Evolutionary conservation across 1,139 yeast genomes (phyloP), one percentile per base, ranked within the genome.

Genomic region (Suhomyces coccinellae): DNA sequence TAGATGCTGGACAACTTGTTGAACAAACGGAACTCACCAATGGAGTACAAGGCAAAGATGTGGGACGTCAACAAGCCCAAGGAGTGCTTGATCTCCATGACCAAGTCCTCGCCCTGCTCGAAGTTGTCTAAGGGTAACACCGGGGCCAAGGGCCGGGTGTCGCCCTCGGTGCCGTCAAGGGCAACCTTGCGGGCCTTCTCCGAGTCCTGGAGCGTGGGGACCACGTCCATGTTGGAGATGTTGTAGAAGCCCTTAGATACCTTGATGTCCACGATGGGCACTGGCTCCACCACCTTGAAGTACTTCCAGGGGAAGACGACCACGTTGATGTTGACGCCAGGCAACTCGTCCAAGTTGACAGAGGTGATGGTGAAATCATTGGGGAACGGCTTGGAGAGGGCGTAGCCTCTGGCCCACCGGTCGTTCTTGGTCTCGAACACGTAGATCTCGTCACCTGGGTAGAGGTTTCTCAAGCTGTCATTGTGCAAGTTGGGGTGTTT

Each of bases 351-450:
- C 57, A 82, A 69, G 52, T 80, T 80, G 32, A 80, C 77, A 2
- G 85, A 75, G 20, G 82, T 79, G 36, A 81, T 75, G 44, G 85
- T 77, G 61, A 82, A 85, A 58, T 84, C 88, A 39, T 80, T 76
- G 2, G 93, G 93, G 48, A 82, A 68, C 4, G 91, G 89, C 52
- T 79, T 77, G 37, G 77, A 57, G 35, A 82, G 70, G 5, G 80
- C 74, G 62, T 88, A 87, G 15, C 91, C 96, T 57, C 96, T 75
- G 31, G 84, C 90, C 96, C 96, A 88, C 49, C 78, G 78, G 13
- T 73, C 73, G 37, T 70, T 71, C 52, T 78, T 79, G 27, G 83
- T 73, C 62, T 89, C 97, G 58, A 89, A 87, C 30, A 87, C 71
- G 62, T 79, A 87, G 27, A 87, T 82, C 52, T 85, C 87, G 61